Base-by-base conservation (phyloP, 2,329 filamentous ascomycete species). In the Plectosphaerella plurivora region DNA sequence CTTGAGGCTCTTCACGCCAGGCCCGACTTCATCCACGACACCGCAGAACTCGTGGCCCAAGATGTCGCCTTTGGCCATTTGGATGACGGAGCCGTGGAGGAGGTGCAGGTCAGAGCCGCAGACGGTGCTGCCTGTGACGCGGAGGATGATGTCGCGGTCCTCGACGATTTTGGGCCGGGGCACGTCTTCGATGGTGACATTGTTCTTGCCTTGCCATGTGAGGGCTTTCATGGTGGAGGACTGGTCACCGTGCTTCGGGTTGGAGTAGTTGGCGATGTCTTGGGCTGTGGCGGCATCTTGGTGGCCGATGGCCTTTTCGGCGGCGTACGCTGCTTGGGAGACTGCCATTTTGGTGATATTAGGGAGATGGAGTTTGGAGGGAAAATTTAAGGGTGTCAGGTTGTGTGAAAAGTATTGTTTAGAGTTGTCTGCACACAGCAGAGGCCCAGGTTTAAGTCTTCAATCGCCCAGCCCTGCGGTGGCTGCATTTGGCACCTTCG, bases 121-220 rank as follows among this genome's bases (percentile, higher is more conserved):
- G 33, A 84, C 72, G 2, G 80, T 82, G 55, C 66, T 78, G n/a
- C 79, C 78, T 0, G 79, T 95, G 35, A 96, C 81, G 64, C 87
- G 91, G 59, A 94, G 74, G 54, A 96, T 91, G 11, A 92, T 89
- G 64, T 95, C 91, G 49, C 74, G 73, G 44, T 83, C 78, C 65
- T 94, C 89, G 24, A 93, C 67, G 28, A 94, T 76, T 60, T 79
- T 84, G 3, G 91, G 90, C 60, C 84, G 87, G 1, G 87, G 80
- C 5, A 82, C 81, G 35, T 90, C 81, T 47, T 84, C 77, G 16
- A 95, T 75, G 63, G 88, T 71, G 46, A 96, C 89, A 28, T 75
- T 82, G 62, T 91, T 89, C 75, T 93, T 94, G 50, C 88, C 88
- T 69, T 87, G 83, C 91, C 91, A 96, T 2, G 81, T 81, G 14